Base-by-base conservation (phyloP, 1,284 basidiomycete genomes). In the Leccinum ponderosum region DNA sequence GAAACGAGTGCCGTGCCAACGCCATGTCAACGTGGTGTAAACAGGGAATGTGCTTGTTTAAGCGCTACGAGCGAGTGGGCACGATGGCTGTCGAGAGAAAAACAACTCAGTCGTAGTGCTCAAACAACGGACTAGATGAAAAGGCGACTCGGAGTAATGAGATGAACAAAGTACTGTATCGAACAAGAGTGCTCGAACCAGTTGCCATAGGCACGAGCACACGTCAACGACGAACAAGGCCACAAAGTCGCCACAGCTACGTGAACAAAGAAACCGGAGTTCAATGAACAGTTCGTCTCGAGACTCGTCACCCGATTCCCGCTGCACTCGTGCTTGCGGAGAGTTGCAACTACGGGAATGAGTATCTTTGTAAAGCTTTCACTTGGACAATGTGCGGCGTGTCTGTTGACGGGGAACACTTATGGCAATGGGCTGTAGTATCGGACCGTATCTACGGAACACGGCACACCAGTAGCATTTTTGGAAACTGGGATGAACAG, bases 1-100 rank as follows among this genome's bases (percentile, higher is more conserved):
- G 57, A 6, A 81, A 80, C 55, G n/a, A 70, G 14, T 73, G 81
- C 4, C 81, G 88, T 2, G 81, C 82, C 14, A 90, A 90, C 71
- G 88, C 90, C 44, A 88, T 91, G 87, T 74, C 90, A 51, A 83
- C 83, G 1, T 78, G 86, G 12, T 87, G 84, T 73, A 85, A 83
- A 71, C 66, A 70, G 47, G 77, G 79, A 50, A 85, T 89, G 83
- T 1, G 42, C 22, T 29, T 48, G 11, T 6, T 15, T 25, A 25
- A 14, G 20, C 6, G 6, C 20, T 25, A 17, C 4, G n/a, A 9
- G 9, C n/a, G 39, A 42, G n/a, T 17, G 39, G 15, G 37, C 15
- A n/a, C 15, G 15, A 15, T 11, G n/a, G n/a, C n/a, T 5, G 17
- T 42, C 39, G 9, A 42, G 3, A 42, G 8, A 42, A 42, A 42